phyloP scores from a whole-genome alignment of 164 flowering plant genomes.

The grape (Vitis vinifera) region DNA sequence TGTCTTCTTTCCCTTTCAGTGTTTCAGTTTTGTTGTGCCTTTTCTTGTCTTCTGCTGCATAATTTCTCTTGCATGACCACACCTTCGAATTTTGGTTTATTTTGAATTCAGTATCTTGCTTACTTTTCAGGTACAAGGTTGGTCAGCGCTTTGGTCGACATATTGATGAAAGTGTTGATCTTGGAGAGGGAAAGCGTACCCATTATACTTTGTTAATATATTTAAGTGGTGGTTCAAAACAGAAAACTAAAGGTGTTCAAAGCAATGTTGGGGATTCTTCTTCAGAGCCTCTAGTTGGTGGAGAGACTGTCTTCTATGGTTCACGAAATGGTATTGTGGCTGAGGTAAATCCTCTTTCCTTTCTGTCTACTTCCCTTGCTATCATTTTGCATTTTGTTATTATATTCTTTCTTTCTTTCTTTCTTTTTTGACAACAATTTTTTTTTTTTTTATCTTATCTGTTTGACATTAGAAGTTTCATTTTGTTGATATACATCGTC shows the following conservation, averaged over 20 bases:
- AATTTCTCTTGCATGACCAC: too few species aligned
- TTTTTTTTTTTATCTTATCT: background rate
- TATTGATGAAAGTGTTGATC: constrained; percentile 90
- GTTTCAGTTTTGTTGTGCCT: background rate
- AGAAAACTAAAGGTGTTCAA: constrained; percentile 35
- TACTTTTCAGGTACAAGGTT: constrained; percentile 62
- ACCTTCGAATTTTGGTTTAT: background rate
- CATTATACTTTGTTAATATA: constrained; percentile 82
- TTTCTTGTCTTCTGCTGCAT: too few species aligned
- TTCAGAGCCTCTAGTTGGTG: constrained; percentile 66
- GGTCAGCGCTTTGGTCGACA: constrained; percentile 93
- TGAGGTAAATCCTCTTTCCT: constrained; percentile 50
- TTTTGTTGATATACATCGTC: background rate
- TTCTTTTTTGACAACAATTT: background rate
- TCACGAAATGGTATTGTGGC: constrained; percentile 74
- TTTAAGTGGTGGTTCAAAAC: constrained; percentile 58
- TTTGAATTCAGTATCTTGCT: background rate
- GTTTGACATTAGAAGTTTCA: background rate
- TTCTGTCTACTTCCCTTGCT: background rate
- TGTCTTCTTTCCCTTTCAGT: background rate
- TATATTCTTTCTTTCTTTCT: background rate
- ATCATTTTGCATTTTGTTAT: background rate
- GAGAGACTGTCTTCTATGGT: constrained; percentile 95
- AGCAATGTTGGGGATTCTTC: constrained; percentile 30
- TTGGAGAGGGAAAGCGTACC: constrained; percentile 70